These are phyloP conservation scores for Penicillium malachiteum DNA, from an alignment of 495 filamentous ascomycete species.

Conservation along the genomic window DNA sequence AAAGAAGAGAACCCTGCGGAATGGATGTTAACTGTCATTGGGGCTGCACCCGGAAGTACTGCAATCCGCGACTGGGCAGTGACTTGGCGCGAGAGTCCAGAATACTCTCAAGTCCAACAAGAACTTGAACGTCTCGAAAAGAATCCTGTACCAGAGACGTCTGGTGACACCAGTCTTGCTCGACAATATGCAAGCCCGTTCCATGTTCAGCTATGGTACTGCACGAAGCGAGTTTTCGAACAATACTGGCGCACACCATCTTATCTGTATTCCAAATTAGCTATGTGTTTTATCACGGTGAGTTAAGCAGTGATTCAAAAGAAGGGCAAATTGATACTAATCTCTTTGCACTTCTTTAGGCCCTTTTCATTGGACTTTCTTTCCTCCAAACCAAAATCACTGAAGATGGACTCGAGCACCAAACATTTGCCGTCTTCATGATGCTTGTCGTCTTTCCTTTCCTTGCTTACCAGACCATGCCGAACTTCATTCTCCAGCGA, in stretches of 20 bases:
- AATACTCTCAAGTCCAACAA: constrained; percentile 58
- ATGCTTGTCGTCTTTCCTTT: constrained; percentile 70
- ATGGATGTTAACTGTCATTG: constrained; percentile 84
- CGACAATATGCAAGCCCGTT: constrained; percentile 49
- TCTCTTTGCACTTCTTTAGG: not conserved
- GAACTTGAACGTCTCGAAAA: constrained; percentile 44
- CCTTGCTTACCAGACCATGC: constrained; percentile 68
- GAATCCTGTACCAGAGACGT: not conserved
- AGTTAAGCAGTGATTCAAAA: not conserved
- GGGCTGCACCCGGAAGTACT: constrained; percentile 68
- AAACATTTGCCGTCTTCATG: constrained; percentile 80
- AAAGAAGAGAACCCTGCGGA: constrained; percentile 75
- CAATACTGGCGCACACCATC: constrained; percentile 49
- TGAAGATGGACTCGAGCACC: constrained; percentile 75
- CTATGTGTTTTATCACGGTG: constrained; percentile 13
- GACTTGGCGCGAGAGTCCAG: constrained; percentile 65
- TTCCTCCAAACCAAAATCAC: constrained; percentile 67
- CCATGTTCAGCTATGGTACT: constrained; percentile 39
- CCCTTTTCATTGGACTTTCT: constrained; percentile 79
- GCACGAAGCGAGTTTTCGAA: constrained; percentile 42
- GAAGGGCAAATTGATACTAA: not conserved
- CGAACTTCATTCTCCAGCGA: constrained; percentile 60
- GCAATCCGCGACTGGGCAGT: constrained; percentile 64
- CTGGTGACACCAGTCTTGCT: constrained; percentile 41
- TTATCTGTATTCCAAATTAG: constrained; percentile 10